Evolutionary conservation across 140 eudicot genomes (phyloP).

Genomic region (Flaveria floridana): DNA sequence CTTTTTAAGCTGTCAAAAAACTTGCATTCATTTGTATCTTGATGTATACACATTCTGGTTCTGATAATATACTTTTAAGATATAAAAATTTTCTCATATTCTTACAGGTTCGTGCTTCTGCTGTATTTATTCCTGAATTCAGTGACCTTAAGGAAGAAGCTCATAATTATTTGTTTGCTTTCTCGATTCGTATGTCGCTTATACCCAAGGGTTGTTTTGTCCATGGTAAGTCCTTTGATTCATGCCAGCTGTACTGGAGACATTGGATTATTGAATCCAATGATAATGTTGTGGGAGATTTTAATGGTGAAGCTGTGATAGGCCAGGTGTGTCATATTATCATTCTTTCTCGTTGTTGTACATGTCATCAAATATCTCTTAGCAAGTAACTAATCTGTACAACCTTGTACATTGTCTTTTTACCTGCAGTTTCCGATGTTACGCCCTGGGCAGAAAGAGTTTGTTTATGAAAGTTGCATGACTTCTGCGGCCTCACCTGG

Average conservation of each 20-base stretch:
- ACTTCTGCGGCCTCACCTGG: conserved; percentile 45
- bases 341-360: background rate
- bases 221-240: conserved; percentile 43
- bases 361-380: background rate
- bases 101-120: conserved; percentile 80
- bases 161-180: conserved; percentile 56
- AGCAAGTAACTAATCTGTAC: background rate
- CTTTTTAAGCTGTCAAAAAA: background rate
- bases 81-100: background rate
- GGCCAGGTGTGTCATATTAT: conserved; percentile 53
- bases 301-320: conserved; percentile 78
- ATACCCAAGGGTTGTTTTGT: conserved; percentile 64
- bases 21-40: background rate
- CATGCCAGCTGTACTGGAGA: conserved; percentile 87
- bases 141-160: conserved; percentile 46
- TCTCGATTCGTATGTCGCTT: conserved; percentile 82
- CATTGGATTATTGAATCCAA: conserved; percentile 67
- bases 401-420: conserved; percentile 6
- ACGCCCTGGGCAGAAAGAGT: conserved; percentile 62
- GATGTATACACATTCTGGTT: background rate
- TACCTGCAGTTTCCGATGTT: conserved; percentile 67
- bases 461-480: conserved; percentile 75
- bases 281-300: conserved; percentile 43
- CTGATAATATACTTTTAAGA: background rate
- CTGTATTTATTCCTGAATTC: conserved; percentile 74